Percentiles rank a stretch among this genome's conserved stretches.
phyloP scores from a whole-genome alignment of 164 flowering plant genomes.

The Saururus chinensis region DNA sequence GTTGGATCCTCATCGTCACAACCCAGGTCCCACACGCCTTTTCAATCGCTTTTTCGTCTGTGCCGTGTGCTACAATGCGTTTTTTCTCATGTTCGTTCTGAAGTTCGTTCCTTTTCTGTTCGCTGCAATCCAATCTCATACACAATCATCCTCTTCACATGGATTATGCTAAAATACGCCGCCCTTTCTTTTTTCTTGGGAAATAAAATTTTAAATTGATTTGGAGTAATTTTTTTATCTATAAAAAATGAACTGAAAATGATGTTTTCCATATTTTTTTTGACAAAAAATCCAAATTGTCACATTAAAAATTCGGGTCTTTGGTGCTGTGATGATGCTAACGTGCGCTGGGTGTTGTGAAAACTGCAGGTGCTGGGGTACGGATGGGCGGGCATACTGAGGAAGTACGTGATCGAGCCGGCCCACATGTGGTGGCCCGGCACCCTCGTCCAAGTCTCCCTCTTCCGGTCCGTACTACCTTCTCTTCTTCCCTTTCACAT shows the following conservation, averaged over 20 bases:
- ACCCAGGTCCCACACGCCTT: constrained; percentile 37
- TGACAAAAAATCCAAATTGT: no score
- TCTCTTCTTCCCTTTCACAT: no score
- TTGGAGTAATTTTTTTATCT: no score
- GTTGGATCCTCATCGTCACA: constrained; percentile 58
- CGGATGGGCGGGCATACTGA: constrained; percentile 50
- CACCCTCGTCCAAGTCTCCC: constrained; percentile 46
- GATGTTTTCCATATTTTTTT: no score
- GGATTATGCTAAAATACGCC: neutral
- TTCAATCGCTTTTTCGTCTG: neutral
- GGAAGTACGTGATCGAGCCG: constrained; percentile 50
- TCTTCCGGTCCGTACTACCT: constrained; percentile 27
- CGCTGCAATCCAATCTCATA: no score
- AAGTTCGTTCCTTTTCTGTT: no score
- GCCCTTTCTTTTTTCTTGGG: neutral
- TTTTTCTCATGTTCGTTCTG: neutral
- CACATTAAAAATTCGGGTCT: no score
- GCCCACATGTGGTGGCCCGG: constrained; percentile 64
- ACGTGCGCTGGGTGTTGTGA: no score
- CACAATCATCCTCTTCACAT: no score
- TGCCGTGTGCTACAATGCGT: neutral
- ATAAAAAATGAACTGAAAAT: no score
- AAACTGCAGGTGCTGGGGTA: constrained; percentile 37
- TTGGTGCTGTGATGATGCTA: neutral
- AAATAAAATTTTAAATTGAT: no score